Evolutionary conservation across 2,329 filamentous ascomycete genomes (phyloP), one percentile per base, ranked within the genome.

Genomic region (Ophiostoma triangulosporum): DNA sequence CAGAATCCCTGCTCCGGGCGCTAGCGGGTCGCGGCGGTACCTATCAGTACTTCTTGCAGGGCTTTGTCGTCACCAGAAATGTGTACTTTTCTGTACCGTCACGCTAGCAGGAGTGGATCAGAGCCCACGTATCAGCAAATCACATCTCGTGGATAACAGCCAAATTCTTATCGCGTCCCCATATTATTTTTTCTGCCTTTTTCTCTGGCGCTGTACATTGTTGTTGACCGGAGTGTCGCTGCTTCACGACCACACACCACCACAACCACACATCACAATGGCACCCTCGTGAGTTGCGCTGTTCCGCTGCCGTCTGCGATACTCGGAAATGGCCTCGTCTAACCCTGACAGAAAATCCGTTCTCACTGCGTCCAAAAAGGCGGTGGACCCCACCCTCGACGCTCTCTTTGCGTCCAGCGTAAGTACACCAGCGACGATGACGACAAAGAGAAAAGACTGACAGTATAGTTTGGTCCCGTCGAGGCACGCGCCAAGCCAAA

Each of bases 371-470:
- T 68, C 73, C 33, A 68, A 70, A 54, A 77, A 77, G 65, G 73
- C 74, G 56, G 72, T 88, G 56, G 84, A 89, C 71, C 83, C 84
- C 65, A 70, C 74, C 54, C 72, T 89, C 60, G 75, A 82, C 62
- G 81, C 83, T 57, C 74, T 89, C 36, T 89, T 89, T 69, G 76
- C 82, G 54, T 72, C 75, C 54, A 88, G 85, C 72, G 84, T 88
- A 76, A 20, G 51, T 48, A 50, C 52, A 29, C 31, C 26, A 48
- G 29, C 51, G 3, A 4, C 4, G 11, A 27, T 15, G 27, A 26
- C 6, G 33, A 17, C 14, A 33, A 48, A 8, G 15, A 3, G 5
- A 26, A 27, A 8, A 24, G 0, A 20, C 4, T 33, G 6, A 50
- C 12, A 31, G 1, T 24, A 51, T 46, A 81, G 76, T 64, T 73